Conservation (phyloP, 352 stramenopile genomes). For the Phytophthora ramorum region DNA sequence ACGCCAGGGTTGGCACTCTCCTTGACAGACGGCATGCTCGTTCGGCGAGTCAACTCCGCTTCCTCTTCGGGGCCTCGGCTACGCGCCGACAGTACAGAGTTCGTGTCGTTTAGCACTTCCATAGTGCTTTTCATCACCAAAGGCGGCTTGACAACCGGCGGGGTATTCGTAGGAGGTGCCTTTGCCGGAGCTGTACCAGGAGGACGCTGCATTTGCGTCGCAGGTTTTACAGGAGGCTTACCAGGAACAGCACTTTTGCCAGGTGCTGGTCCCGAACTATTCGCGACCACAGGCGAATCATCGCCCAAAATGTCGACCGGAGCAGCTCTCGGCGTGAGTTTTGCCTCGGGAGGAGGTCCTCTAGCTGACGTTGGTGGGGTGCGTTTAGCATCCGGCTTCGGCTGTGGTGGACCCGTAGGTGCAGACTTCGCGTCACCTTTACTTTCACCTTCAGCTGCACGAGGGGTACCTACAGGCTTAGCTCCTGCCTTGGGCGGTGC, state of each 20-base stretch:
- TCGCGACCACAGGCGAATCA: conserved; percentile 17
- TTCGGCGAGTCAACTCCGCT: conserved; percentile 19
- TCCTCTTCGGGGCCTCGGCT: conserved; percentile 35
- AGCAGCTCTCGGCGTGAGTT: conserved; percentile 31
- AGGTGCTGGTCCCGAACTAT: neutral
- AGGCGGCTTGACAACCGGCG: conserved; percentile 32
- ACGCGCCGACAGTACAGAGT: conserved; percentile 42
- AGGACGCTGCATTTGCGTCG: conserved; percentile 10
- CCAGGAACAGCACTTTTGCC: conserved; percentile 14
- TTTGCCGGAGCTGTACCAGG: conserved; percentile 23
- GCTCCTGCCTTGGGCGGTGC: conserved; percentile 29
- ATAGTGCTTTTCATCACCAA: conserved; percentile 69
- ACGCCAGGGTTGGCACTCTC: conserved; percentile 24
- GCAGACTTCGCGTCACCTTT: conserved; percentile 24
- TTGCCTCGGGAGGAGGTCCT: conserved; percentile 32
- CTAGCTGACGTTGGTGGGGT: conserved; percentile 24
- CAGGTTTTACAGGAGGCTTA: conserved; percentile 28
- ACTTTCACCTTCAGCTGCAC: conserved; percentile 20
- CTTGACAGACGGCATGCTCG: conserved; percentile 10
- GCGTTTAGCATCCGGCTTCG: conserved; percentile 41
- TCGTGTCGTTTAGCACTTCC: conserved; percentile 77
- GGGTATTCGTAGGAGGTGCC: conserved; percentile 24
- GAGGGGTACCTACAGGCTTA: conserved; percentile 23
- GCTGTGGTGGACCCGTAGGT: conserved; percentile 15
- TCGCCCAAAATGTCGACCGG: conserved; percentile 59